These are phyloP conservation scores for sorghum (Sorghum bicolor) DNA, from an alignment of 176 grass and related monocot genomes.

Conservation along the genomic window DNA sequence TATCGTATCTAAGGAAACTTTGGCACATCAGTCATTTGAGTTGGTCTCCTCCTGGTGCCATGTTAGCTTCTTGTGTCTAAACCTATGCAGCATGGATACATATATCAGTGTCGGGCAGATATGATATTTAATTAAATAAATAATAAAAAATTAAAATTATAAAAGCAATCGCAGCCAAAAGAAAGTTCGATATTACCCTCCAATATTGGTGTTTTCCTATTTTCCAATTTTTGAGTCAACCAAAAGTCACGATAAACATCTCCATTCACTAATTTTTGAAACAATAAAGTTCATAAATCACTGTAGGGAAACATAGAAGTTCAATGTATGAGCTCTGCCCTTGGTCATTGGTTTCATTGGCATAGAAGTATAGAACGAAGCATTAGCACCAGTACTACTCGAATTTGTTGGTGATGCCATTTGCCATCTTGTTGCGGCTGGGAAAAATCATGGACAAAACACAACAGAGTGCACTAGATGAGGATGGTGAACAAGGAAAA, in stretches of 20 bases:
- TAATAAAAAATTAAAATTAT: not conserved
- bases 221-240: not conserved
- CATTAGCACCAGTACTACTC: too few relatives aligned
- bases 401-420: too few relatives aligned
- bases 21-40: not conserved
- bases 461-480: too few relatives aligned
- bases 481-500: too few relatives aligned
- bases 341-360: too few relatives aligned
- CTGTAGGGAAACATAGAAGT: not conserved
- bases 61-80: not conserved
- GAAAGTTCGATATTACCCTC: not conserved
- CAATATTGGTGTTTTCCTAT: not conserved
- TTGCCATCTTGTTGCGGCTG: too few relatives aligned
- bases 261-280: not conserved
- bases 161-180: not conserved
- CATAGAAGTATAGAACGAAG: too few relatives aligned
- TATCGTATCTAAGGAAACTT: slow-evolving; percentile 5
- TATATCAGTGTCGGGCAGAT: not conserved
- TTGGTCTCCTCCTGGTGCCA: not conserved
- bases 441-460: too few relatives aligned
- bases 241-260: not conserved
- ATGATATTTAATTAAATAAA: not conserved
- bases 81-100: not conserved
- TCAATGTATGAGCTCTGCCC: too few relatives aligned
- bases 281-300: not conserved